A percentile compares a stretch with the other conserved stretches of the same genome.
phyloP scores from a whole-genome alignment of 148 eudicot genomes.

The Dianthus caryophyllus region DNA sequence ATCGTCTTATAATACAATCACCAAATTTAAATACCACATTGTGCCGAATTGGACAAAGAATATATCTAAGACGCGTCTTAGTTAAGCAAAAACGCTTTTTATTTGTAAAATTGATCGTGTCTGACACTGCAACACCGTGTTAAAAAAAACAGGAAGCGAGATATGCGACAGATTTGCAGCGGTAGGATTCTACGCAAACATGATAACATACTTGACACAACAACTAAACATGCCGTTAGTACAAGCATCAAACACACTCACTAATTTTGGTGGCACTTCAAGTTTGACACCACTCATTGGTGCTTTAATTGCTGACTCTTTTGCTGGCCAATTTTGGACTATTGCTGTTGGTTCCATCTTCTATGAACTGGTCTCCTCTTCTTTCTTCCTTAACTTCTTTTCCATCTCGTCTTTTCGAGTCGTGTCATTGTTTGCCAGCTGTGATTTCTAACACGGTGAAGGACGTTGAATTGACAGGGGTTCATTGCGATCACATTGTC shows the following conservation, averaged over 20 bases:
- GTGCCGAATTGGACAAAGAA: too few species aligned
- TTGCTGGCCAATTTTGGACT: constrained; percentile 77
- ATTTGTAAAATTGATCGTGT: too few species aligned
- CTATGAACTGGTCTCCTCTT: constrained; percentile 52
- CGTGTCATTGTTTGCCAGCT: too few species aligned
- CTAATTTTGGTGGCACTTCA: constrained; percentile 64
- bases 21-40: too few species aligned
- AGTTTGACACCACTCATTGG: constrained; percentile 76
- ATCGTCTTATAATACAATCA: too few species aligned
- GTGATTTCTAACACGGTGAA: background rate
- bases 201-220: constrained; percentile 76
- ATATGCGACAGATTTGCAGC: constrained; percentile 73
- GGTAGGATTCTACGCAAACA: constrained; percentile 64
- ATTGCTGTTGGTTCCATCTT: constrained; percentile 57
- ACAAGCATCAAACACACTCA: constrained; percentile 69
- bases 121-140: too few species aligned
- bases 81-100: too few species aligned
- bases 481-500: constrained; percentile 25
- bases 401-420: too few species aligned
- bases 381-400: too few species aligned
- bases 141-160: constrained; percentile 65
- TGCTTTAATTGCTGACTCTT: constrained; percentile 74
- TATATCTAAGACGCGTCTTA: too few species aligned
- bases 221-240: constrained; percentile 69
- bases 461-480: constrained; percentile 19